phyloP scores from a whole-genome alignment of 345 rosid species.

The Cardamine resedifolia region DNA sequence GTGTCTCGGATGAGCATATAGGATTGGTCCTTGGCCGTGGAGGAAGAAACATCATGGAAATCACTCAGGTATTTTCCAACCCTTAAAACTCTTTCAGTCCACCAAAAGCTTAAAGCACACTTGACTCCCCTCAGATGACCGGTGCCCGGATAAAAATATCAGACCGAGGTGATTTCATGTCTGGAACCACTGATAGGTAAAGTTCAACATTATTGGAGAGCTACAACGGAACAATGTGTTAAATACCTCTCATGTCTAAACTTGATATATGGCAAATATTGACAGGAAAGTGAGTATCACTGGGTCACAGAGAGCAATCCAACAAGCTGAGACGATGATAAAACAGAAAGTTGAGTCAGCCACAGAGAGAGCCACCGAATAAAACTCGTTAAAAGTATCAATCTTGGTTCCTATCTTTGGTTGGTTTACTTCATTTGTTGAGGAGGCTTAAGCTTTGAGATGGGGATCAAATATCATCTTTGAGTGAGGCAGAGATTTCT shows the following conservation, averaged over 20 bases:
- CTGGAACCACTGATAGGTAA: constrained; percentile 94
- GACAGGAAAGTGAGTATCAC: constrained; percentile 94
- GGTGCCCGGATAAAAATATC: constrained; percentile 95
- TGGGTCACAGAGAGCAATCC: constrained; percentile 85
- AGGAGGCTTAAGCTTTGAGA: constrained; percentile 28
- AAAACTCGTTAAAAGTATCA: constrained; percentile 14
- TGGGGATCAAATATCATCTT: constrained; percentile 29
- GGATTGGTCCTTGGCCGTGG: constrained; percentile 99
- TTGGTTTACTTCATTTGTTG: constrained; percentile 27
- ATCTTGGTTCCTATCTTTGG: constrained; percentile 18
- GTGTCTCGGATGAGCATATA: constrained; percentile 87
- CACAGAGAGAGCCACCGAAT: constrained; percentile 69
- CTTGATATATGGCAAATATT: constrained; percentile 12
- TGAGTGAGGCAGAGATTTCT: constrained; percentile 23
- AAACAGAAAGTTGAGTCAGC: constrained; percentile 89
- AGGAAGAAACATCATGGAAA: constrained; percentile 94
- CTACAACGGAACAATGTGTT: neutral
- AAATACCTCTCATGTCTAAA: constrained; percentile 19
- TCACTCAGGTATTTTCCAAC: constrained; percentile 61
- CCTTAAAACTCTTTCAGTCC: neutral
- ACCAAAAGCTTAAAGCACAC: neutral
- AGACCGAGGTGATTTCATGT: constrained; percentile 91
- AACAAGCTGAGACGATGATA: constrained; percentile 89
- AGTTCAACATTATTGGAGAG: neutral
- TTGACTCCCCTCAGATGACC: constrained; percentile 57